Evolutionary conservation across 768 basidiomycete species (phyloP), one percentile per base, ranked within the genome.

Genomic region (Lactifluus echinatus): DNA sequence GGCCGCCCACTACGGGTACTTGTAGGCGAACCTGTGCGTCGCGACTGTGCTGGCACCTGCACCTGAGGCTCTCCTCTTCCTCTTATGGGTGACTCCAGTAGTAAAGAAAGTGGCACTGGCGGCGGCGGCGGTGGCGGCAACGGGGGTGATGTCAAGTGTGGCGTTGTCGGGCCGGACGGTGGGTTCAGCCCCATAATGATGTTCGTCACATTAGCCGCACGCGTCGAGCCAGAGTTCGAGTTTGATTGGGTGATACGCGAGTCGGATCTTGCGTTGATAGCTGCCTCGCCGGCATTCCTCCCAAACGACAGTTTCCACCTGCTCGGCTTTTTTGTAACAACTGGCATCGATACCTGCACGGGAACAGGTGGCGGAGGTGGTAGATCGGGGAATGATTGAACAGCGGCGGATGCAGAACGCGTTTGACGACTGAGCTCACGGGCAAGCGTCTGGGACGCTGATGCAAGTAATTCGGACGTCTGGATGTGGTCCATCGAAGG

Each of bases 301-400:
- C 87, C 76, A 70, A 91, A 87, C 64, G 83, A 76, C 65, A 89
- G 75, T 71, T 86, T 89, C 89, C 92, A 85, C 66, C 84, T 89
- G n/a, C 86, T 89, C 52, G 87, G 76, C 75, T 92, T 92, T 76
- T 90, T 92, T 55, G 70, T 63, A 62, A 67, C 64, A 55, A 57
- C 55, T 64, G 67, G 59, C 53, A 61, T 34, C 24, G 29, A 49
- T 60, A 67, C 52, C 62, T 69, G 56, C 53, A 67, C 29, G 55
- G 73, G 66, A 61, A 78, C 74, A 63, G 78, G 73, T 24, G 80
- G 72, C 7, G 70, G 60, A 12, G 74, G 59, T 0, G 71, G 56
- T 24, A 62, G 42, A 65, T 48, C 19, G 65, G 63, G 23, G 65
- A 43, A 23, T 53, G 61, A 55, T 54, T 57, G 56, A 40, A 63